A percentile compares a stretch with the other conserved stretches of the same genome.
Evolutionary conservation across 352 stramenopile genomes (phyloP).

Genomic region (Globisporangium solare): DNA sequence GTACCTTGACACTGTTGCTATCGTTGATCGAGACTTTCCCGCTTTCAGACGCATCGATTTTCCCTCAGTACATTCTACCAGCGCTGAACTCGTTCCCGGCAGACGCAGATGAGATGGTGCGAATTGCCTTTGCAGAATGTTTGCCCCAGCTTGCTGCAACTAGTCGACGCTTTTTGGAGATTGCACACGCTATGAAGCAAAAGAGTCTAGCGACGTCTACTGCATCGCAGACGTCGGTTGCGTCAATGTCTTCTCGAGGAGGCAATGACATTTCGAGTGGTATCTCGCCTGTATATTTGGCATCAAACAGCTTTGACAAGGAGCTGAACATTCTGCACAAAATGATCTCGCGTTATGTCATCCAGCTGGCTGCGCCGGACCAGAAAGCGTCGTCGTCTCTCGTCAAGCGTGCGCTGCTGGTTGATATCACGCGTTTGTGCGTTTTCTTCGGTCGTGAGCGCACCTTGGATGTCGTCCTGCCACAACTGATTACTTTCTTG

Average conservation of each 20-base stretch:
- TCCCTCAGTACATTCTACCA: constrained; percentile 96
- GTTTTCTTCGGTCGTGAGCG: constrained; percentile 96
- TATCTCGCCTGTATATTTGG: constrained; percentile 37
- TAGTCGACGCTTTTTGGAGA: constrained; percentile 92
- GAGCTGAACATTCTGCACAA: constrained; percentile 91
- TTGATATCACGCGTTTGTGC: constrained; percentile 93
- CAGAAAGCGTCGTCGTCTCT: constrained; percentile 89
- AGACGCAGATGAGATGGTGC: constrained; percentile 91
- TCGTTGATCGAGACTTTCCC: constrained; percentile 90
- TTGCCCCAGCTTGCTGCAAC: constrained; percentile 91
- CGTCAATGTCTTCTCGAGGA: constrained; percentile 33
- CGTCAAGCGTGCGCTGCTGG: constrained; percentile 92
- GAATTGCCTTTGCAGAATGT: constrained; percentile 94
- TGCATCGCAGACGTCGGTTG: constrained; percentile 22
- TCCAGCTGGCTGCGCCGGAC: constrained; percentile 89
- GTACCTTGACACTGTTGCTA: constrained; percentile 88
- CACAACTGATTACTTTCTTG: constrained; percentile 96
- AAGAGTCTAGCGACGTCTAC: constrained; percentile 39
- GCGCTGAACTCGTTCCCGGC: constrained; percentile 85
- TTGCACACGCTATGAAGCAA: constrained; percentile 87
- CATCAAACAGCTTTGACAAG: constrained; percentile 89
- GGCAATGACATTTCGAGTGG: constrained; percentile 27
- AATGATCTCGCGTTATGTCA: constrained; percentile 92
- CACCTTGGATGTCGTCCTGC: constrained; percentile 94
- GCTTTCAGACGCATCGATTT: constrained; percentile 94